Evolutionary conservation across 2,329 filamentous ascomycete genomes (phyloP).

Genomic region (Colletotrichum sp.): DNA sequence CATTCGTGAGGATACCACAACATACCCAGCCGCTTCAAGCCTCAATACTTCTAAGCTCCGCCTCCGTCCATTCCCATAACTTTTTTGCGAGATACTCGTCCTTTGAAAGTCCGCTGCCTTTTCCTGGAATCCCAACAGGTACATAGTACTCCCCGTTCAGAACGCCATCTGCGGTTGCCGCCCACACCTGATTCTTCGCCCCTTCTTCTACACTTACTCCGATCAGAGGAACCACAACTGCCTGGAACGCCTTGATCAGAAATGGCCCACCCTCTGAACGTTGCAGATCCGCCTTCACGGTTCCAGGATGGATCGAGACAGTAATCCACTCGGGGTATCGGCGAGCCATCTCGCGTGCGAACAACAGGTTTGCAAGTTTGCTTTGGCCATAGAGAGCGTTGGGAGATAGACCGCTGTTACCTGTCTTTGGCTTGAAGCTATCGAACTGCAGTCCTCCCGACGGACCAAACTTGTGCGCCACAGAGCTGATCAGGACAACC

Average conservation of each 20-base stretch:
- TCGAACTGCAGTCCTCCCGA: constrained; percentile 30
- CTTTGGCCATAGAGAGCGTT: constrained; percentile 54
- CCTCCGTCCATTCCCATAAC: constrained; percentile 41
- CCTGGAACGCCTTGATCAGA: background rate
- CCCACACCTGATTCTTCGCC: constrained; percentile 34
- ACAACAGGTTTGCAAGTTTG: constrained; percentile 55
- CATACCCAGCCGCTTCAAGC: background rate
- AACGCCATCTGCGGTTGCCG: constrained; percentile 26
- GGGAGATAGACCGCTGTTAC: constrained; percentile 27
- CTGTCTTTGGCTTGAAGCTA: constrained; percentile 24
- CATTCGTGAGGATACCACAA: background rate
- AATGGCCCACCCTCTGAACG: background rate
- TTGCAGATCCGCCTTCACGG: constrained; percentile 30
- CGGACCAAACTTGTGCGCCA: constrained; percentile 12
- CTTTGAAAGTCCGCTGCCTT: constrained; percentile 22
- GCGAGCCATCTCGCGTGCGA: constrained; percentile 48
- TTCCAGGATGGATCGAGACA: constrained; percentile 54
- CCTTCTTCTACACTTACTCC: constrained; percentile 26
- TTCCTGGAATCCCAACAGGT: constrained; percentile 31
- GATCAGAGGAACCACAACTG: background rate
- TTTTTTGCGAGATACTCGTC: constrained; percentile 30
- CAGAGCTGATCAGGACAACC: constrained; percentile 31
- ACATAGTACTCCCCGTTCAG: constrained; percentile 36
- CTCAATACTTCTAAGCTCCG: constrained; percentile 25
- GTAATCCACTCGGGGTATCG: constrained; percentile 45